Percentiles rank a stretch among this genome's conserved stretches.
Conservation (phyloP, 306 rosid genomes). For the Gleditsia sinensis region DNA sequence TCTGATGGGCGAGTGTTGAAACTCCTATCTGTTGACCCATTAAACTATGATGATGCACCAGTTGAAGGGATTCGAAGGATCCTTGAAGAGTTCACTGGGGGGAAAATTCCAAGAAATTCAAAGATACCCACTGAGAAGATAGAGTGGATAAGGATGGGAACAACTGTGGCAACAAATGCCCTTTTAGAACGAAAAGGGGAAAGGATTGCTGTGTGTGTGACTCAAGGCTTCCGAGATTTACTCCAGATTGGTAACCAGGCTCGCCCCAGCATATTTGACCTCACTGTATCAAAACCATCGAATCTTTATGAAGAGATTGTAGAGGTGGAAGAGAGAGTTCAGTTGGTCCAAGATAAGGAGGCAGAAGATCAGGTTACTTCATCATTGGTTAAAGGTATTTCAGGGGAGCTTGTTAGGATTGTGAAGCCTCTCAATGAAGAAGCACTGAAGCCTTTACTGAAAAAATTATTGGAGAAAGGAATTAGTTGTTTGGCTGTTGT, state of each 20-base stretch:
- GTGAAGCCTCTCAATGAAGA: slow-evolving; percentile 72
- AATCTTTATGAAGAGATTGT: slow-evolving; percentile 86
- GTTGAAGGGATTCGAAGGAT: slow-evolving; percentile 88
- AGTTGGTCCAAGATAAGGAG: slow-evolving; percentile 56
- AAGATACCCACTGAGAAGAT: slow-evolving; percentile 85
- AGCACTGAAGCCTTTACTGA: slow-evolving; percentile 59
- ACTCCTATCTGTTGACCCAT: slow-evolving; percentile 87
- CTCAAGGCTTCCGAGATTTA: slow-evolving; percentile 85
- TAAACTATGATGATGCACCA: slow-evolving; percentile 92
- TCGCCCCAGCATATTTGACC: slow-evolving; percentile 87
- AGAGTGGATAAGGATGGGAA: slow-evolving; percentile 99
- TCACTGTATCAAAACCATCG: slow-evolving; percentile 80
- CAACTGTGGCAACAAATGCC: slow-evolving; percentile 95
- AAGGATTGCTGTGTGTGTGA: slow-evolving; percentile 89
- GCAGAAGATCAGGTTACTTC: slow-evolving; percentile 40
- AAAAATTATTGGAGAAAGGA: slow-evolving; percentile 63
- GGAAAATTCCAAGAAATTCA: slow-evolving; percentile 56
- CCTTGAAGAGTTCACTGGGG: slow-evolving; percentile 63
- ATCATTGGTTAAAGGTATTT: slow-evolving; percentile 63
- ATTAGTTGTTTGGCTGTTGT: slow-evolving; percentile 86
- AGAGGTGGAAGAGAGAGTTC: slow-evolving; percentile 87
- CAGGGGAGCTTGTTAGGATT: slow-evolving; percentile 83
- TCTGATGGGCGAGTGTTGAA: slow-evolving; percentile 75
- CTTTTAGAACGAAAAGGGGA: slow-evolving; percentile 91
- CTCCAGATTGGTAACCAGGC: slow-evolving; percentile 86